phyloP scores from a whole-genome alignment of 176 grass and related monocot species.

The Otatea glauca region DNA sequence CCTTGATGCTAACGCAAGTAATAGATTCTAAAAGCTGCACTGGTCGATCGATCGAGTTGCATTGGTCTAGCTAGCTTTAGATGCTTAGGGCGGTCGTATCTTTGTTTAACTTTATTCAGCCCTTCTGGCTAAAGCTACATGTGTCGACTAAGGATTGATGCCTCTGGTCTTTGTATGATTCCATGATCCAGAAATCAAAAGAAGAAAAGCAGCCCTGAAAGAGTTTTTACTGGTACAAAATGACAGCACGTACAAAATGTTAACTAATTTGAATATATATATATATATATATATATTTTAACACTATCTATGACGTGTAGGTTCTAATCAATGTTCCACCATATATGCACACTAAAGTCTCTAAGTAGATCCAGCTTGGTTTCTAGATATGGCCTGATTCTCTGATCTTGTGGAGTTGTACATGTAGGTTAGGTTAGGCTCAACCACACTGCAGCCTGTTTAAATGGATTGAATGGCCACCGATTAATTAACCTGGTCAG shows the following conservation, averaged over 20 bases:
- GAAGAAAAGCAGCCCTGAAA: conserved; percentile 7
- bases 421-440: conserved; percentile 29
- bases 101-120: conserved; percentile 30
- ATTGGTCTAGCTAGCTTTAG: background rate
- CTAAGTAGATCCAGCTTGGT: conserved; percentile 31
- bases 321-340: conserved; percentile 36
- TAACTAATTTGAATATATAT: background rate
- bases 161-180: conserved; percentile 47
- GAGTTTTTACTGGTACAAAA: conserved; percentile 23
- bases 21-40: conserved; percentile 45
- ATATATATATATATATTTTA: conserved; percentile 25
- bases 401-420: background rate
- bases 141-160: conserved; percentile 38
- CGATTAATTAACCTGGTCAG: background rate
- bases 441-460: conserved; percentile 15
- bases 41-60: background rate
- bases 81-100: conserved; percentile 39
- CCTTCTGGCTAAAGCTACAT: conserved; percentile 32
- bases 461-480: conserved; percentile 14
- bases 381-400: conserved; percentile 22
- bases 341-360: conserved; percentile 37
- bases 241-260: conserved; percentile 21
- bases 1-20: conserved; percentile 52
- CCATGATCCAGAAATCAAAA: conserved; percentile 29
- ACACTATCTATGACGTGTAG: conserved; percentile 39